phyloP scores from a whole-genome alignment of 306 rosid species.

The Begonia peltatifolia region DNA sequence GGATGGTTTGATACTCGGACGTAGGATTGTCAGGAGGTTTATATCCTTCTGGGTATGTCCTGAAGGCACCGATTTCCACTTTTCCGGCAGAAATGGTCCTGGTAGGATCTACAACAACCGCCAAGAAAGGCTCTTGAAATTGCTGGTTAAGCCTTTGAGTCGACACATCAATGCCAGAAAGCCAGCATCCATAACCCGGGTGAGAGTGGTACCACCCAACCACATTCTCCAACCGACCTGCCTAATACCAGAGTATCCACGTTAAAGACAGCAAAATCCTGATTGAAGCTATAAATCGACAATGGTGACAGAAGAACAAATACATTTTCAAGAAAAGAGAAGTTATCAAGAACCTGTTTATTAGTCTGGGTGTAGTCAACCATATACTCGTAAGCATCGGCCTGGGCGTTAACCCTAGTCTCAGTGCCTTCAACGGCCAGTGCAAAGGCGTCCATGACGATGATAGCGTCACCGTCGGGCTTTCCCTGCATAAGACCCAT shows the following conservation, averaged over 20 bases:
- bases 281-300: not conserved
- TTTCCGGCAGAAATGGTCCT: slow-evolving; percentile 92
- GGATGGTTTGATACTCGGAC: slow-evolving; percentile 92
- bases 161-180: slow-evolving; percentile 88
- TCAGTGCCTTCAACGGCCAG: slow-evolving; percentile 94
- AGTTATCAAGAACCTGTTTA: slow-evolving; percentile 42
- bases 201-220: slow-evolving; percentile 99
- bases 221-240: slow-evolving; percentile 81
- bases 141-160: slow-evolving; percentile 92
- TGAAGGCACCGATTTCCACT: slow-evolving; percentile 98
- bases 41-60: slow-evolving; percentile 95
- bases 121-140: slow-evolving; percentile 87
- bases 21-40: slow-evolving; percentile 85
- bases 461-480: slow-evolving; percentile 74
- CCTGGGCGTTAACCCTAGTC: slow-evolving; percentile 98
- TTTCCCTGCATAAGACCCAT: slow-evolving; percentile 99
- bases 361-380: slow-evolving; percentile 90
- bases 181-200: slow-evolving; percentile 98
- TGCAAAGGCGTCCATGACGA: slow-evolving; percentile 93
- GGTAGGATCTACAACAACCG: slow-evolving; percentile 90
- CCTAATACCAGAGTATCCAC: slow-evolving; percentile 20
- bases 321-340: not conserved
- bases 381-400: slow-evolving; percentile 89
- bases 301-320: too few species aligned
- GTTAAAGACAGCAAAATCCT: not conserved